Base-by-base conservation (phyloP, 1,139 yeast species). In the Candida labiduridarum region DNA sequence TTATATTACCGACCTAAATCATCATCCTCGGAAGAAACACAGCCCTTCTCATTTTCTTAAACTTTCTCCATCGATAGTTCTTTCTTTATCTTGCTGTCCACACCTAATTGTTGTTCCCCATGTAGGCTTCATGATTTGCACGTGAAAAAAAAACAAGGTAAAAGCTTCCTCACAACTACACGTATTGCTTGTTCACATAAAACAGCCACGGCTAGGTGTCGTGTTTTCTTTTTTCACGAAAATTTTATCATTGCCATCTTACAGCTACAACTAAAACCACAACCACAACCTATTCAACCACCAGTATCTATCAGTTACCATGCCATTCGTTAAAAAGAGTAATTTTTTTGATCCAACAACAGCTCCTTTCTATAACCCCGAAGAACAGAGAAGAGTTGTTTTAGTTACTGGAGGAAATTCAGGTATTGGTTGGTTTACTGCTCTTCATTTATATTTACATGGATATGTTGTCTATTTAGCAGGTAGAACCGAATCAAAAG, bases 341-440 rank as follows among this genome's bases (percentile, higher is more conserved):
- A 43, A 50, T 14, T 58, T 54, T 33, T 63, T 44, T 44, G 50
- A 68, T 41, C 72, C 75, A 6, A 64, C 60, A 14, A 52, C 62
- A 1, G 69, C 68, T 27, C 69, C 72, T 4, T 75, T 69, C 56
- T 57, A 62, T 48, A 61, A 72, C 51, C 78, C 79, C 2, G 51
- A 45, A n/a, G 71, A 69, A 45, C 66, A 67, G 45, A 64, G 76
- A 47, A 65, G 77, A 48, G 73, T 73, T n/a, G 80, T 73, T 11
- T 63, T 74, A 15, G 63, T 76, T 29, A 76, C 80, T 6, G 80
- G 80, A 2, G 80, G 80, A 16, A 73, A 71, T 52, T 68, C 73
- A 42, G 81, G 81, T 12, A 71, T 76, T 47, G 80, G 81, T 16
- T 75, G 63, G 66, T 73, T 61, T 51, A 72, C 79, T 4, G 73